Base-by-base conservation (phyloP, 805 yeast species). In the Pichia sporocuriosa region DNA sequence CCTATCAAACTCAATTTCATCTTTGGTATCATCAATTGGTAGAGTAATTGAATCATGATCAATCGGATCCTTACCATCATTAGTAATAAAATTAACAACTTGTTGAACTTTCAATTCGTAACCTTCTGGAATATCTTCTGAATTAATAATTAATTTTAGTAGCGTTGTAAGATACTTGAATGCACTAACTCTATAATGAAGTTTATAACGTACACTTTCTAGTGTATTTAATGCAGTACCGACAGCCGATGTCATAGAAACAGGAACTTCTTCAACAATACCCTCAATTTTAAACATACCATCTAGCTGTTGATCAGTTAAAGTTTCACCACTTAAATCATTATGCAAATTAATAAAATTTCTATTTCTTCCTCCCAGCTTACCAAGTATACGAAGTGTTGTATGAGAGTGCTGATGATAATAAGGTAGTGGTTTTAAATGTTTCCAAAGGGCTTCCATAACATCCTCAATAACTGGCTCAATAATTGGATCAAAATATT, bases 391-490 rank as follows among this genome's bases (percentile, higher is more conserved):
- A 47, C 97, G 72, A 42, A 93, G 79, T 0, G 97, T 89, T 0
- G 96, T 87, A 58, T 93, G 98, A 15, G 96, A 83, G 51, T 89
- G 96, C 50, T 87, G 95, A 53, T 93, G 97, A 51, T 84, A 86
- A 58, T 87, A 88, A 0, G 99, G 97, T 27, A 89, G 73, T 2
- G 99, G 98, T 54, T 80, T 80, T 50, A 93, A 63, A 52, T 90
- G 93, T 47, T 77, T 81, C 90, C 96, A 93, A 26, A 93, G 68
- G 0, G 97, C 95, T 29, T 82, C 80, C 86, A 89, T 84, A 2
- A 94, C 88, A 52, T 93, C 97, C 46, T 85, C 94, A 40, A 90
- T 80, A 2, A 89, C 97, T 0, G 99, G 97, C 56, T 89, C 97
- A 46, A 93, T 80, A 57, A 93, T 89, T 2, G 98, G 97, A 54